These are phyloP conservation scores for Acrasis kona DNA, from an alignment of 78 protist species.

Conservation along the genomic window DNA sequence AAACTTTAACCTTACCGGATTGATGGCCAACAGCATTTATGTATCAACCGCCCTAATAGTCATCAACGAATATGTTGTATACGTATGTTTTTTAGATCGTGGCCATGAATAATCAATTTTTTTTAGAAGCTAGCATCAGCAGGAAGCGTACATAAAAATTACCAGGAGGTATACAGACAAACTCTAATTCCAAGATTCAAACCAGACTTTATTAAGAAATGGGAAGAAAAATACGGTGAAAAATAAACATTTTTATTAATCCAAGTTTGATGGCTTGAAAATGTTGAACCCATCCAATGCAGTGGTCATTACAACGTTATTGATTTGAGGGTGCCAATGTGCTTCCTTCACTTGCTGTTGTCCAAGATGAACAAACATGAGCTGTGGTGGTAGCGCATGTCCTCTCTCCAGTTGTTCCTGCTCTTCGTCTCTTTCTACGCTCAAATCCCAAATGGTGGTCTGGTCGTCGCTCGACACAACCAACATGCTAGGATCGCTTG, in stretches of 20 bases:
- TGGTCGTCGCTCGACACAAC: constrained; percentile 69
- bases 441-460: constrained; percentile 85
- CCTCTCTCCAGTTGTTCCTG: constrained; percentile 27
- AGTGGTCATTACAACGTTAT: constrained; percentile 64
- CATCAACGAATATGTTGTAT: neutral
- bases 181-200: neutral
- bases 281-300: constrained; percentile 77
- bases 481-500: constrained; percentile 70
- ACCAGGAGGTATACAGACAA: neutral
- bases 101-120: neutral
- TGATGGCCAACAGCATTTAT: too few relatives aligned
- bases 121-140: neutral
- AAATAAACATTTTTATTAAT: neutral
- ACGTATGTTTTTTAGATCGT: neutral
- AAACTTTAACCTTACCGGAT: too few relatives aligned
- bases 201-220: neutral
- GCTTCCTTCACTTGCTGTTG: constrained; percentile 77
- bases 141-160: neutral
- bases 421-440: constrained; percentile 74
- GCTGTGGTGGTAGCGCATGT: constrained; percentile 6
- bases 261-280: constrained; percentile 34
- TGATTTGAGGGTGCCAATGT: constrained; percentile 89
- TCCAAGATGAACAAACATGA: constrained; percentile 36
- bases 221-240: neutral
- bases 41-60: too few relatives aligned